A percentile compares a stretch with the other conserved stretches of the same genome.
phyloP scores from a whole-genome alignment of 2,329 filamentous ascomycete species.

The Pleomassaria siparia region DNA sequence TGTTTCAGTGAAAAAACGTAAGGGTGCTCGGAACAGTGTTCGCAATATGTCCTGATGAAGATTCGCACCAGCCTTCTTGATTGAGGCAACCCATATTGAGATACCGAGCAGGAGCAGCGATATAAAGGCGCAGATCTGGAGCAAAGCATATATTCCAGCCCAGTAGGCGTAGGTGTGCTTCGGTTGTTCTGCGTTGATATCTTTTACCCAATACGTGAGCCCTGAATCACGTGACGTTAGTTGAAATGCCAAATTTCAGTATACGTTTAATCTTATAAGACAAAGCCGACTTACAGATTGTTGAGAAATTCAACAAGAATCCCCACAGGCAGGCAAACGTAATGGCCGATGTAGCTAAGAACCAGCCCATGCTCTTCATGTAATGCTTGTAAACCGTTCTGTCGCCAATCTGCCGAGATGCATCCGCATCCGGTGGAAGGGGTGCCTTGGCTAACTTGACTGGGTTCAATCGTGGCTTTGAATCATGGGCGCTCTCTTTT shows the following conservation, averaged over 20 bases:
- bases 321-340: constrained; percentile 12
- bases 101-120: constrained; percentile 12
- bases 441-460: not conserved
- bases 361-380: constrained; percentile 10
- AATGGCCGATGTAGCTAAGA: constrained; percentile 1
- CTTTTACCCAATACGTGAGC: constrained; percentile 16
- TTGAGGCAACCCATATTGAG: constrained; percentile 36
- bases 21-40: constrained; percentile 13
- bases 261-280: too few relatives aligned
- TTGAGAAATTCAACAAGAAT: constrained; percentile 15
- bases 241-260: too few relatives aligned
- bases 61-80: constrained; percentile 35
- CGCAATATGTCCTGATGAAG: constrained; percentile 50
- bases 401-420: constrained; percentile 12
- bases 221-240: too few relatives aligned
- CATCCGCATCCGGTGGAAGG: not conserved
- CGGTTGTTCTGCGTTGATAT: constrained; percentile 4
- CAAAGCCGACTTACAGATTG: too few relatives aligned
- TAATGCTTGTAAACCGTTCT: constrained; percentile 16
- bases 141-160: constrained; percentile 15
- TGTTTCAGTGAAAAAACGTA: constrained; percentile 15
- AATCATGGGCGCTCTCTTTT: constrained; percentile 45
- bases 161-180: constrained; percentile 11
- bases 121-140: constrained; percentile 9
- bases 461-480: constrained; percentile 26